Base-by-base conservation (phyloP, 495 filamentous ascomycete species). In the Saxophila tyrrhenica region DNA sequence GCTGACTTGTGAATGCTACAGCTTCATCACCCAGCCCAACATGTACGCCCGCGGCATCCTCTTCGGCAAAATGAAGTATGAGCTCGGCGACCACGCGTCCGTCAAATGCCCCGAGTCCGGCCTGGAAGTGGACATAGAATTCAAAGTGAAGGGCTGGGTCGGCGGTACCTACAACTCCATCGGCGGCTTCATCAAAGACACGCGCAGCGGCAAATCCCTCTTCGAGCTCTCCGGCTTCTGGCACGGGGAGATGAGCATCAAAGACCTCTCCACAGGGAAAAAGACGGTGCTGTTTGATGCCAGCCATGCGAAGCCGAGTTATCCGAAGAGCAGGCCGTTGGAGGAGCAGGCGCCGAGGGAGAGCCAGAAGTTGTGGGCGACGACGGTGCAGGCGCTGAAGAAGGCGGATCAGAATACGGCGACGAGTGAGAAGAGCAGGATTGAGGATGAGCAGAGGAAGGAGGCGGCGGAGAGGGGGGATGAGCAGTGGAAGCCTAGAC, bases 61-160 rank as follows among this genome's bases (percentile, higher is more conserved):
- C 13, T 96, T 99, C 63, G 92, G 92, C 20, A 97, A 95, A 70
- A 97, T 99, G 92, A 96, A 95, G 69, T 99, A 97, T 70, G 92
- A 99, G 71, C 78, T 99, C 19, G 92, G 92, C 38, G 92, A 99
- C 67, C 90, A 95, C 72, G 94, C 89, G 70, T 87, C 84, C 61
- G 86, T 97, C n/a, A 78, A 81, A 55, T 99, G 91, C 68, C 86
- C 92, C 1, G 94, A 97, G 67, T 72, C 85, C 23, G 81, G 85
- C 41, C 73, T 97, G 15, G 75, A 80, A n/a, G 89, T 89, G 56
- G 92, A 97, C 65, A 82, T 99, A 54, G 92, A 99, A 58, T 99
- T 99, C 73, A 99, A 97, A 69, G 91, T 86, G 25, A 99, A 99
- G 69, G 94, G 94, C 3, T 99, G 94, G 73, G 91, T 97, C 62